phyloP scores from a whole-genome alignment of 208 protist genomes.

The Paratrypanosoma confusum region DNA sequence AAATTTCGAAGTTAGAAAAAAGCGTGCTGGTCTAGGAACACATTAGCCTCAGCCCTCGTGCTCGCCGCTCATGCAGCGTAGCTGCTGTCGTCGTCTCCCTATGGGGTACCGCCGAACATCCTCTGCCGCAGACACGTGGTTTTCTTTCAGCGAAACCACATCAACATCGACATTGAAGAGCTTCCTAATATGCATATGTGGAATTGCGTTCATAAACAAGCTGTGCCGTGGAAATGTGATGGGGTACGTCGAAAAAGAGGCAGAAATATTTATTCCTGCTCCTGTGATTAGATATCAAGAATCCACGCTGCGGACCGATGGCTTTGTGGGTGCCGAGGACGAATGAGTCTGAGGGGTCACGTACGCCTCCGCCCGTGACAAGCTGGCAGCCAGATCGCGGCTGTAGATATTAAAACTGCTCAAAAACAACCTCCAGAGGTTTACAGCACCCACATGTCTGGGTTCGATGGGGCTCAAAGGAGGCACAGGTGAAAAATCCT shows the following conservation, averaged over 20 bases:
- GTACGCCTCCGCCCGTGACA: too few relatives aligned
- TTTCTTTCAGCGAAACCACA: slow-evolving; percentile 12
- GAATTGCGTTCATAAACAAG: slow-evolving; percentile 56
- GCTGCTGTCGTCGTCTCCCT: background rate
- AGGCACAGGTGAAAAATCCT: too few relatives aligned
- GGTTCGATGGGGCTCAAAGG: too few relatives aligned
- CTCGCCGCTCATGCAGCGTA: too few relatives aligned
- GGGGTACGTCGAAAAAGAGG: slow-evolving; percentile 47
- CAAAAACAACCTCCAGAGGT: too few relatives aligned
- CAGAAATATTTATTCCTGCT: slow-evolving; percentile 16
- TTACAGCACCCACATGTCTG: too few relatives aligned
- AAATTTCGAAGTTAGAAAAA: too few relatives aligned
- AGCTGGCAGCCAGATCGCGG: too few relatives aligned
- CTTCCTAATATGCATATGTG: slow-evolving; percentile 26
- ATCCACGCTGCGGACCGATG: slow-evolving; percentile 25
- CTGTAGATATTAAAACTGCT: too few relatives aligned
- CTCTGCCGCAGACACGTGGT: slow-evolving; percentile 49
- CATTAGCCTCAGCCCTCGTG: too few relatives aligned
- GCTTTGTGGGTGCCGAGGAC: slow-evolving; percentile 43
- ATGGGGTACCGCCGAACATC: background rate
- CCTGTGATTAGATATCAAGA: slow-evolving; percentile 3
- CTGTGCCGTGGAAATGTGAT: slow-evolving; percentile 50
- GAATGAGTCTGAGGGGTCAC: too few relatives aligned
- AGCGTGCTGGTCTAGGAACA: too few relatives aligned
- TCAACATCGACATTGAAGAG: slow-evolving; percentile 22